Base-by-base conservation (phyloP, 2,329 filamentous ascomycete species). In the Aspergillus texensis region DNA sequence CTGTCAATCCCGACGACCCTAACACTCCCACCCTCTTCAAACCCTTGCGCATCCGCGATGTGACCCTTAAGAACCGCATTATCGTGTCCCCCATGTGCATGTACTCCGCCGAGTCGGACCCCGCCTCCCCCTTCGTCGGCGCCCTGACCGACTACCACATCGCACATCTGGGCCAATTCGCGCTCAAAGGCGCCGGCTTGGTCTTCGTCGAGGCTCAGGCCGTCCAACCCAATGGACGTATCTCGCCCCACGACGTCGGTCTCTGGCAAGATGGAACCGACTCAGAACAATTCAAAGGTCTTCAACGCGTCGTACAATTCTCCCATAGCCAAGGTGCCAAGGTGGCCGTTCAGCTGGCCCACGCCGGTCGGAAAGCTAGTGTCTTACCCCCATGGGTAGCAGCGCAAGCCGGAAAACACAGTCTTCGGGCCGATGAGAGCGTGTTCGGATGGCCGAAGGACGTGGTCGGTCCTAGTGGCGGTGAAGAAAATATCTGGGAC, bases 81-180 rank as follows among this genome's bases (percentile, higher is more conserved):
- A 84, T 87, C 65, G 81, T 83, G 14, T 84, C 86, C 4, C 88
- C 88, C 0, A 80, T 90, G 41, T 91, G 88, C 76, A 88, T 89
- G 74, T 91, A 91, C 75, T 87, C 84, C 2, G 83, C 88, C 8
- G 75, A 88, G 45, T 82, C 89, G 4, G 64, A 75, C 50, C 71
- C 69, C 1, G 46, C 60, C 10, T 75, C 73, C 5, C 70, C 74
- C 4, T 60, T 58, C 11, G 62, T 71, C 67, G 89, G 94, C 21
- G 90, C 94, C 76, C 80, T 89, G 60, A 94, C 91, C 2, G 85
- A 91, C 74, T 97, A 88, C 85, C 92, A 96, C 77, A 82, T 94
- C 53, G 88, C 92, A 30, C 93, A 96, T 72, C 84, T 94, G 10
- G 91, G 93, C 62, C 89, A 92, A 68, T 91, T 93, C 69, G 85